These are phyloP conservation scores for Tetracentron sinense DNA, from an alignment of 164 flowering plant species.

Conservation along the genomic window DNA sequence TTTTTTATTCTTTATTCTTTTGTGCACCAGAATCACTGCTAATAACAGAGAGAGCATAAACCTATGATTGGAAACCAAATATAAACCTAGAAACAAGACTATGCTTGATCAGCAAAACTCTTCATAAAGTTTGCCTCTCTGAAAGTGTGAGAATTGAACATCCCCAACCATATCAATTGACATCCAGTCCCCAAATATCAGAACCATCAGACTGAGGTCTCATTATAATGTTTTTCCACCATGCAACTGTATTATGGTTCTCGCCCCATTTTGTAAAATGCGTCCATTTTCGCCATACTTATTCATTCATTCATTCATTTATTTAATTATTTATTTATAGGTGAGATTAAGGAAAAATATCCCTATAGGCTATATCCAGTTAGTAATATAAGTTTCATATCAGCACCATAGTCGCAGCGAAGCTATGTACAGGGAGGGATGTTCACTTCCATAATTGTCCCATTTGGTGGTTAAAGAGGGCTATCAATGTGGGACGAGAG, in stretches of 20 bases:
- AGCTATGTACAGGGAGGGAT: too few relatives aligned
- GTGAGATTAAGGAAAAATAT: not conserved
- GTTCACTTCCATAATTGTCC: too few relatives aligned
- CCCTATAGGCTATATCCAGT: too few relatives aligned
- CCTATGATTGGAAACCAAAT: too few relatives aligned
- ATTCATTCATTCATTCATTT: not conserved
- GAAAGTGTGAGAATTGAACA: not conserved
- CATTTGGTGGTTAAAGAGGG: too few relatives aligned
- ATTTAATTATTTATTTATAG: too few relatives aligned
- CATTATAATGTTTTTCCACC: not conserved
- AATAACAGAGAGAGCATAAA: not conserved
- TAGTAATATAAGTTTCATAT: too few relatives aligned
- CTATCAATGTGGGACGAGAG: too few relatives aligned
- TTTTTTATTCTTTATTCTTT: too few relatives aligned
- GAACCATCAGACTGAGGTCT: not conserved
- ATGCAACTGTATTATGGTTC: not conserved
- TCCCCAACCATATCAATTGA: not conserved
- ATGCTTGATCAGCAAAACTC: not conserved
- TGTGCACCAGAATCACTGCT: not conserved
- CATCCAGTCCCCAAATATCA: not conserved
- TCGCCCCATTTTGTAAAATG: not conserved
- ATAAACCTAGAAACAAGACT: not conserved
- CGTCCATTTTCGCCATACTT: not conserved
- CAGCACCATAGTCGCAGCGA: too few relatives aligned
- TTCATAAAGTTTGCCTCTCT: not conserved